These are phyloP conservation scores for Cladosporium oxysporum DNA, from an alignment of 2,329 filamentous ascomycete genomes.

Conservation along the genomic window DNA sequence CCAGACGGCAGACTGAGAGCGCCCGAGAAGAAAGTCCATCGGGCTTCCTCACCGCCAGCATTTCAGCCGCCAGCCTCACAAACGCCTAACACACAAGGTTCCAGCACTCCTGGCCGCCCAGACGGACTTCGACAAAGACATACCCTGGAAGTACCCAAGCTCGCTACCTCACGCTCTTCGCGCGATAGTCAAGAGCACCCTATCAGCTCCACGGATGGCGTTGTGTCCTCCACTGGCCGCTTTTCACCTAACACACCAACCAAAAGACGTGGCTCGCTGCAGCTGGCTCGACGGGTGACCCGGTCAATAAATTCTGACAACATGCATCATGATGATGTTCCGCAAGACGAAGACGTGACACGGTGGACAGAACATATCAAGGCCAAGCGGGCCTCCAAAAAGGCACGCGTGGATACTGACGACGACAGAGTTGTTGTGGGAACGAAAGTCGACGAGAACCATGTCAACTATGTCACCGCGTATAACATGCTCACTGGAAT, in stretches of 20 bases:
- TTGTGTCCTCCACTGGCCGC: conserved; percentile 68
- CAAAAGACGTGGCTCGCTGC: conserved; percentile 78
- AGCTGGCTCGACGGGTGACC: conserved; percentile 75
- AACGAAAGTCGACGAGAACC: conserved; percentile 95
- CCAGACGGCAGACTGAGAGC: conserved; percentile 32
- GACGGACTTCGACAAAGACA: conserved; percentile 75
- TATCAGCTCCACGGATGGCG: conserved; percentile 56
- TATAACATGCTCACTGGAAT: conserved; percentile 99
- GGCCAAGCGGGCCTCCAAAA: conserved; percentile 86
- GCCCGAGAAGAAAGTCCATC: conserved; percentile 29
- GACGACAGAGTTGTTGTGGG: conserved; percentile 91
- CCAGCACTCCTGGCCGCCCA: conserved; percentile 48
- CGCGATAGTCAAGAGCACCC: conserved; percentile 61
- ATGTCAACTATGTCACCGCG: conserved; percentile 95
- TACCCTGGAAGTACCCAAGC: conserved; percentile 82
- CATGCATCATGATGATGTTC: conserved; percentile 69
- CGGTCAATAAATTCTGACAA: conserved; percentile 76
- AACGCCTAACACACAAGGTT: conserved; percentile 50
- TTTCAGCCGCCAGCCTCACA: conserved; percentile 45
- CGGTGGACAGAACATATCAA: conserved; percentile 92
- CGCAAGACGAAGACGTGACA: conserved; percentile 85
- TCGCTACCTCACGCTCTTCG: conserved; percentile 65
- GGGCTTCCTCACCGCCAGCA: conserved; percentile 42
- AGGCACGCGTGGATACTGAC: conserved; percentile 81
- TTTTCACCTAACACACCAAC: conserved; percentile 72